phyloP scores from a whole-genome alignment of 2,329 filamentous ascomycete species.

The Ophiocordyceps robertsii region DNA sequence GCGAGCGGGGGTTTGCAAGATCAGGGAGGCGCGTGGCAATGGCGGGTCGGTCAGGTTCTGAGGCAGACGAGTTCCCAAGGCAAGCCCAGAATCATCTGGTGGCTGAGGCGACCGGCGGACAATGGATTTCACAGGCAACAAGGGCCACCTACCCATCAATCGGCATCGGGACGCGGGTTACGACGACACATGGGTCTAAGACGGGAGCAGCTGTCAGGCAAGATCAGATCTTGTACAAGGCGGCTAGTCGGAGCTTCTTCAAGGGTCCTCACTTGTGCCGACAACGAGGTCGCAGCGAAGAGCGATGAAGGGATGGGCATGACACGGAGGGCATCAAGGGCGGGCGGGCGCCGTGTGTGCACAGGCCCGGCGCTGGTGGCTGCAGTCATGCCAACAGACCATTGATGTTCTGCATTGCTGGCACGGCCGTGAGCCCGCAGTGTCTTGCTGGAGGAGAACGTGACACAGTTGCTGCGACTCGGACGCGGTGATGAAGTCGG shows the following conservation, averaged over 20 bases:
- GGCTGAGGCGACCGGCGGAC: neutral
- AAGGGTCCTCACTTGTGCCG: slow-evolving; percentile 1
- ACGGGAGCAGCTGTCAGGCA: slow-evolving; percentile 1
- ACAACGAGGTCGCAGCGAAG: neutral
- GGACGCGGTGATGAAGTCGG: slow-evolving; percentile 1
- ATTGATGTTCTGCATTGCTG: slow-evolving; percentile 4
- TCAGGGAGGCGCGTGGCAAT: neutral
- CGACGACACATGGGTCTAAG: slow-evolving; percentile 1
- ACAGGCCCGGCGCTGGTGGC: neutral
- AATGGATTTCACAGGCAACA: neutral
- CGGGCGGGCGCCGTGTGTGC: neutral
- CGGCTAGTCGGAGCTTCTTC: neutral
- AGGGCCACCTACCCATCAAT: neutral
- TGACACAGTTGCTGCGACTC: slow-evolving; percentile 1
- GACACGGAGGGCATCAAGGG: neutral
- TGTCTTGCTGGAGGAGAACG: neutral
- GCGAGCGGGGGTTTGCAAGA: neutral
- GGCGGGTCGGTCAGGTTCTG: neutral
- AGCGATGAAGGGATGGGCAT: neutral
- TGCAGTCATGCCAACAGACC: slow-evolving; percentile 2
- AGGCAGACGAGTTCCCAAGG: neutral
- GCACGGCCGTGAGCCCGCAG: neutral
- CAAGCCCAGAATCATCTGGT: neutral
- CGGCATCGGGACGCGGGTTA: slow-evolving; percentile 1
- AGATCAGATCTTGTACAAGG: slow-evolving; percentile 5